Conservation (phyloP, 2,329 filamentous ascomycete genomes). For the Fusarium phyllophilum region DNA sequence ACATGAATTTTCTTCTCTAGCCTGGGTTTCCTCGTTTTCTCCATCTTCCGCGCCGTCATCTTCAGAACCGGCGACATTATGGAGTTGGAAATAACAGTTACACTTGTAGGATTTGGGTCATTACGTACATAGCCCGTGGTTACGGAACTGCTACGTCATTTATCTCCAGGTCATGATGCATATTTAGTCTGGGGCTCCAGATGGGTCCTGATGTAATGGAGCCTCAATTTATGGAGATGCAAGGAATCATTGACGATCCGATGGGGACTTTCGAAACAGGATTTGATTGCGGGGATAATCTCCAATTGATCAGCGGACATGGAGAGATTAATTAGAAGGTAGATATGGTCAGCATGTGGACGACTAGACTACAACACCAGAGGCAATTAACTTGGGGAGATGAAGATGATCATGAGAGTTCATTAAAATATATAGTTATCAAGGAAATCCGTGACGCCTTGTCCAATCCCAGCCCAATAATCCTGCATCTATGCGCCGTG, state of each 20-base stretch:
- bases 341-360: too few species aligned
- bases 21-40: too few species aligned
- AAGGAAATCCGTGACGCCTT: conserved; percentile 20
- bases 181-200: conserved; percentile 16
- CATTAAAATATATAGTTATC: conserved; percentile 15
- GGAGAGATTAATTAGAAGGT: background rate
- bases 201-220: conserved; percentile 27
- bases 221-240: conserved; percentile 26
- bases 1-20: too few species aligned
- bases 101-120: background rate
- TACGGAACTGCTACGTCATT: conserved; percentile 1
- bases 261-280: conserved; percentile 1
- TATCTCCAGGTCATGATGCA: background rate
- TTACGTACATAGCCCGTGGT: background rate
- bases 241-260: conserved; percentile 16
- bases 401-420: background rate
- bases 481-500: conserved; percentile 17
- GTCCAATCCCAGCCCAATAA: background rate
- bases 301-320: background rate
- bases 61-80: too few species aligned
- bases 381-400: too few species aligned
- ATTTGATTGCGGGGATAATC: conserved; percentile 10
- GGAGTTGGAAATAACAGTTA: too few species aligned
- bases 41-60: too few species aligned
- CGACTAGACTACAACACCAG: background rate